Percentiles rank a stretch among this genome's conserved stretches.
phyloP scores from a whole-genome alignment of 306 rosid genomes.

The Fragaria iinumae region DNA sequence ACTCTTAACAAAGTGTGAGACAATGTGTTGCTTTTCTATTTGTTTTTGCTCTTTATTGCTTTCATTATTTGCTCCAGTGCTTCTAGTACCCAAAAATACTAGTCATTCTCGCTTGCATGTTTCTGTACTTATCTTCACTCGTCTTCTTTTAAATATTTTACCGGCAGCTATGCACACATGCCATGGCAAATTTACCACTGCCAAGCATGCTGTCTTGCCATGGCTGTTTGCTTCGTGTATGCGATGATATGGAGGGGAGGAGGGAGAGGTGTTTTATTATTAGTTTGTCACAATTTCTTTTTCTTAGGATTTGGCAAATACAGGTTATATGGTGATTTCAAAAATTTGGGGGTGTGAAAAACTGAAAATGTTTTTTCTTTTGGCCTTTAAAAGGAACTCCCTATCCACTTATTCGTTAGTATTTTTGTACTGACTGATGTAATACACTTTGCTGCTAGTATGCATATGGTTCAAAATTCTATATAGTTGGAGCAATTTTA shows the following conservation, averaged over 20 bases:
- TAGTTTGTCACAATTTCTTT: not conserved
- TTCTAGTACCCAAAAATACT: not conserved
- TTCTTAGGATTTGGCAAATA: not conserved
- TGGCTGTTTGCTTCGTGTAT: not conserved
- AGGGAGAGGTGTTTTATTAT: not conserved
- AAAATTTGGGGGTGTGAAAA: not conserved
- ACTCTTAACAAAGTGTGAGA: not conserved
- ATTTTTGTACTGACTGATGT: not conserved
- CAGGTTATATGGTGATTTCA: not conserved
- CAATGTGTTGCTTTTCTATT: not conserved
- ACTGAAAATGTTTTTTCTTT: not conserved
- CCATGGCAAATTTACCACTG: not conserved
- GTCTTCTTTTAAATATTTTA: not conserved
- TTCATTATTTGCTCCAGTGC: no score
- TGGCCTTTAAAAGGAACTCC: not conserved
- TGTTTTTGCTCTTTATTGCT: not conserved
- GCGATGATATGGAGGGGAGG: not conserved
- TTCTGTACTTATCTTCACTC: not conserved
- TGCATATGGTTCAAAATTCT: not conserved
- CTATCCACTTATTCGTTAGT: not conserved
- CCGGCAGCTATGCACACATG: not conserved
- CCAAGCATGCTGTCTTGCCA: not conserved
- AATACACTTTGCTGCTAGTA: not conserved
- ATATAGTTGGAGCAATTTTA: no score
- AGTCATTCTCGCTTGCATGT: not conserved